Evolutionary conservation across 2,329 filamentous ascomycete species (phyloP), one percentile per base, ranked within the genome.

Genomic region (Leptographium wingfieldii): DNA sequence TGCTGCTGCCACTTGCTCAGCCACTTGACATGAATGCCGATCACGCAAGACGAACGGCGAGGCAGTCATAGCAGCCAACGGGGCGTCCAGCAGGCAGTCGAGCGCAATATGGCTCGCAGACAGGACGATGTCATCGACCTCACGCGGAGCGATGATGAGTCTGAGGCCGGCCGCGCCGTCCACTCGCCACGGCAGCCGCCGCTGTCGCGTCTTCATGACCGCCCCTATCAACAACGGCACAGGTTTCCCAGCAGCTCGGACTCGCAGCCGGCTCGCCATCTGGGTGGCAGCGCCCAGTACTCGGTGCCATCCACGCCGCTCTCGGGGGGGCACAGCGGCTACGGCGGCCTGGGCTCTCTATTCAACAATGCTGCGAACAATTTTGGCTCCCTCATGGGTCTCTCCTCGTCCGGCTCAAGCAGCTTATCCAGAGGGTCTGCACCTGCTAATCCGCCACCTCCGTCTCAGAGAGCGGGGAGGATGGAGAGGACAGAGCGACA

Each of bases 51-150:
- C 43, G 16, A 46, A 46, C 43, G 49, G 49, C 49, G 27, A 27
- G 49, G 49, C 16, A 46, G 16, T n/a, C 43, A 46, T 19, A 46
- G 43, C 49, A 27, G 27, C 49, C 49, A 27, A 49, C n/a, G 19
- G 25, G 14, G 46, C 9, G 46, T 35, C 46, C 19, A 27, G 25
- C 25, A 49, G 10, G 46, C 16, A 19, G 46, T 27, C 19, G 46
- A 16, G 29, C 3, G 43, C 40, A 38, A 25, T 16, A 63, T 64
- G 61, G 49, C 60, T 14, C 19, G 55, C n/a, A 31, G 16, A 46
- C 31, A 7, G 35, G 29, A 56, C n/a, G 62, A 65, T 43, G 49
- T 65, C 31, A 65, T 65, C 12, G 63, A 65, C 46, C 62, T 65
- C 48, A 65, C 63, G 10, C 38, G 52, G 38, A 56, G 56, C 56